Base-by-base conservation (phyloP, 2,329 filamentous ascomycete genomes). In the Biscogniauxia marginata region DNA sequence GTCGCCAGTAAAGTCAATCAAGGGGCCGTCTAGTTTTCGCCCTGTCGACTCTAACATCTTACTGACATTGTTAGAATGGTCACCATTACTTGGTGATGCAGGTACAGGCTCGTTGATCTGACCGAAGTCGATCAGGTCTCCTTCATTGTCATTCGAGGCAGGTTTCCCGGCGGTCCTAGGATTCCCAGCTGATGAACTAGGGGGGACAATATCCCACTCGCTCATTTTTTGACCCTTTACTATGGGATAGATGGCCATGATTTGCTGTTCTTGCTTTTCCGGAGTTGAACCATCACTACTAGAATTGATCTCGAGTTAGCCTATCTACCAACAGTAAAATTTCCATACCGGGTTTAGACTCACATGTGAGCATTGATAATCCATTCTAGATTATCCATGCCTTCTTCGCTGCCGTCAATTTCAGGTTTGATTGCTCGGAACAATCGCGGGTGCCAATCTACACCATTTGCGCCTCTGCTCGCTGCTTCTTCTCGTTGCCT, bases 361-460 rank as follows among this genome's bases (percentile, higher is more conserved):
- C 75, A 96, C 92, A 99, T 84, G 54, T 87, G 80, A 1, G 93
- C 88, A 72, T 93, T 89, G 67, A 99, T 90, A 68, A 98, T 93
- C 91, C 91, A 99, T 74, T 98, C 95, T 24, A 99, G 77, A 63
- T 90, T 91, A 70, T 96, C 91, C 71, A 96, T 90, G 23, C 90
- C 90, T 70, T 93, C 87, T 61, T 95, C 90, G 3, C 81, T 70
- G 1, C 86, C 87, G 25, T 87, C 88, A 1, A 86, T 85, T 1
- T 87, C 89, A 21, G 86, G 86, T 46, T 84, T 82, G 9, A 96
- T 88, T 49, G 77, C 77, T 58, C 92, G 84, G 79, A 99, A 99
- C 11, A 98, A 81, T 61, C 87, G 86, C 0, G 95, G 93, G 30
- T 86, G 84, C 95, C 95, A 99, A 61, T 96, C 91, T 7, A 92